Conservation (phyloP, 495 filamentous ascomycete genomes). For the Daldinia bambusicola region DNA sequence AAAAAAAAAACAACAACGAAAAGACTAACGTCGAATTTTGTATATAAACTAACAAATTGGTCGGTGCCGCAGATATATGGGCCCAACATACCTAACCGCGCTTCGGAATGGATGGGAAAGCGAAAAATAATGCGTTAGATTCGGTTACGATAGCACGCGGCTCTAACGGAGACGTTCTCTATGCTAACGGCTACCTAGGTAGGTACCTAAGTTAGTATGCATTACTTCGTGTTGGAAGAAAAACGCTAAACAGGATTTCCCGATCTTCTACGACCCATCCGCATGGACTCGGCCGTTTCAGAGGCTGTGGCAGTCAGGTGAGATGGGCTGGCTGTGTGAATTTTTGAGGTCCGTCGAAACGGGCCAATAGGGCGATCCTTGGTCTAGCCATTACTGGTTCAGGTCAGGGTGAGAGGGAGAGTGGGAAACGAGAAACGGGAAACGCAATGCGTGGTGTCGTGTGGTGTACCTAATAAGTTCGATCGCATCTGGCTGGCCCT, state of each 20-base stretch:
- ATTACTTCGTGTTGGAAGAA: constrained; percentile 19
- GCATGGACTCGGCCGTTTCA: constrained; percentile 41
- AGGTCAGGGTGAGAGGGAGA: too few species aligned
- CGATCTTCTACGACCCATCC: constrained; percentile 38
- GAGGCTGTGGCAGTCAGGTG: constrained; percentile 35
- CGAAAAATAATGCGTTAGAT: constrained; percentile 16
- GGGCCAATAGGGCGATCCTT: constrained; percentile 39
- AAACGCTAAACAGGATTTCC: constrained; percentile 35
- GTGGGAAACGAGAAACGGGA: too few species aligned
- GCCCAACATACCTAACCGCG: constrained; percentile 1
- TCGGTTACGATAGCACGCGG: constrained; percentile 19
- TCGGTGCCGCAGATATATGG: constrained; percentile 31
- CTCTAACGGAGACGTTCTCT: constrained; percentile 9
- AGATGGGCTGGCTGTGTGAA: constrained; percentile 38
- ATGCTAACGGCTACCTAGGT: too few species aligned
- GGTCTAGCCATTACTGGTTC: constrained; percentile 28
- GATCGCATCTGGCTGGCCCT: constrained; percentile 35
- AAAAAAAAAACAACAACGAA: constrained; percentile 10
- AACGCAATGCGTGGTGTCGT: too few species aligned
- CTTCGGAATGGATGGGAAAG: constrained; percentile 24
- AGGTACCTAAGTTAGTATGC: not conserved
- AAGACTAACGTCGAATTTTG: constrained; percentile 1
- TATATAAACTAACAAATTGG: constrained; percentile 15
- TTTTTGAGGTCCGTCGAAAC: constrained; percentile 31
- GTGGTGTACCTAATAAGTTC: constrained; percentile 22